These are phyloP conservation scores for Gaultheria prostrata DNA, from an alignment of 148 eudicot genomes.

Conservation along the genomic window DNA sequence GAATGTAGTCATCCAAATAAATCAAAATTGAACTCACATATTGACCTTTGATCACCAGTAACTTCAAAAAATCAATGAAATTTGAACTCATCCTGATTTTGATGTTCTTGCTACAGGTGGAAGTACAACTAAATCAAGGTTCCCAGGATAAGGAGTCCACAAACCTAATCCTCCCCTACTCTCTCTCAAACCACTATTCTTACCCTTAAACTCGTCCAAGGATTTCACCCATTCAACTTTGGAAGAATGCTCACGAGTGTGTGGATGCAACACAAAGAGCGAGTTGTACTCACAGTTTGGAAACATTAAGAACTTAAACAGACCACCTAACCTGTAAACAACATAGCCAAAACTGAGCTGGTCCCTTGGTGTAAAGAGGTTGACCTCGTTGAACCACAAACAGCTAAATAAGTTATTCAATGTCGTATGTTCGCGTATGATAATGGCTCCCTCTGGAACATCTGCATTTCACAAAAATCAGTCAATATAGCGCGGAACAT, in stretches of 20 bases:
- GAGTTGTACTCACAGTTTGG: slow-evolving; percentile 94
- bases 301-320: slow-evolving; percentile 81
- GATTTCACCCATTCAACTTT: slow-evolving; percentile 89
- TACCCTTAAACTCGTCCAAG: slow-evolving; percentile 60
- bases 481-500: neutral
- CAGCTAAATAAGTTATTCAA: slow-evolving; percentile 83
- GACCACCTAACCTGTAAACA: slow-evolving; percentile 56
- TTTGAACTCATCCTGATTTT: slow-evolving; percentile 58
- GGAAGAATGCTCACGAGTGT: slow-evolving; percentile 90
- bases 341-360: slow-evolving; percentile 95
- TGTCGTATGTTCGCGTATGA: slow-evolving; percentile 78
- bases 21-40: neutral
- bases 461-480: slow-evolving; percentile 47
- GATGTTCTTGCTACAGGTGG: slow-evolving; percentile 84
- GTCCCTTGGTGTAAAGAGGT: slow-evolving; percentile 92
- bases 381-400: slow-evolving; percentile 97
- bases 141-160: slow-evolving; percentile 92
- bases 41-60: neutral
- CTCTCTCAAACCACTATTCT: slow-evolving; percentile 54
- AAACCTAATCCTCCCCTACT: slow-evolving; percentile 86
- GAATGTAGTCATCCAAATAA: neutral
- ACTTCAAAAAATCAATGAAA: neutral
- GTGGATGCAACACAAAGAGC: slow-evolving; percentile 72
- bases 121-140: slow-evolving; percentile 65
- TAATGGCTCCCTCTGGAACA: slow-evolving; percentile 97